Evolutionary conservation across 2,329 filamentous ascomycete species (phyloP).

Genomic region (Ophiostoma sp.): DNA sequence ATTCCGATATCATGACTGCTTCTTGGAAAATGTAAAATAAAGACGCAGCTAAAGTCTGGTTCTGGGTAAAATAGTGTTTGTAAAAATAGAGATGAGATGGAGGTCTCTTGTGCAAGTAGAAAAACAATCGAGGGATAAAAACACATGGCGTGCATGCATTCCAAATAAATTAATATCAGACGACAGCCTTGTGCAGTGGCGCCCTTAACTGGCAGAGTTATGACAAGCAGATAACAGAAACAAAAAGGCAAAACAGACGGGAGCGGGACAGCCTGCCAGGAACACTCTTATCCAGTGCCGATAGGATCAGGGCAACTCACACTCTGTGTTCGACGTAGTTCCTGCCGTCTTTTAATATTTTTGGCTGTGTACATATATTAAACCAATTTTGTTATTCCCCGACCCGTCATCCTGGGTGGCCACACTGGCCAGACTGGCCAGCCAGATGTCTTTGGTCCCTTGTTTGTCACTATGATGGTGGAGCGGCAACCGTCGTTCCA

Average conservation of each 20-base stretch:
- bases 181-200: background rate
- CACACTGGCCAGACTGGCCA: background rate
- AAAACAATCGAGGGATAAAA: background rate
- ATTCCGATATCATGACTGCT: background rate
- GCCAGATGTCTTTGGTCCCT: background rate
- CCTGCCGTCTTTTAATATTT: background rate
- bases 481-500: background rate
- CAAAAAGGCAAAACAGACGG: background rate
- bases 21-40: background rate
- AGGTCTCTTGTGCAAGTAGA: background rate
- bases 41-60: background rate
- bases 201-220: background rate
- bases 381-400: background rate
- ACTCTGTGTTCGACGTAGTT: background rate
- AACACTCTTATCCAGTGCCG: constrained; percentile 4
- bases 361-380: constrained; percentile 2
- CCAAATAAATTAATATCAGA: constrained; percentile 12
- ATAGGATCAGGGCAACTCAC: background rate
- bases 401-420: constrained; percentile 26
- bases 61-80: background rate
- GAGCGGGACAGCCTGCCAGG: background rate
- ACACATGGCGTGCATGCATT: constrained; percentile 7
- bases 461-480: too few relatives aligned
- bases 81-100: background rate
- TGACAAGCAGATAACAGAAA: background rate